These are phyloP conservation scores for Selenicereus undatus DNA, from an alignment of 148 eudicot genomes.

Conservation along the genomic window DNA sequence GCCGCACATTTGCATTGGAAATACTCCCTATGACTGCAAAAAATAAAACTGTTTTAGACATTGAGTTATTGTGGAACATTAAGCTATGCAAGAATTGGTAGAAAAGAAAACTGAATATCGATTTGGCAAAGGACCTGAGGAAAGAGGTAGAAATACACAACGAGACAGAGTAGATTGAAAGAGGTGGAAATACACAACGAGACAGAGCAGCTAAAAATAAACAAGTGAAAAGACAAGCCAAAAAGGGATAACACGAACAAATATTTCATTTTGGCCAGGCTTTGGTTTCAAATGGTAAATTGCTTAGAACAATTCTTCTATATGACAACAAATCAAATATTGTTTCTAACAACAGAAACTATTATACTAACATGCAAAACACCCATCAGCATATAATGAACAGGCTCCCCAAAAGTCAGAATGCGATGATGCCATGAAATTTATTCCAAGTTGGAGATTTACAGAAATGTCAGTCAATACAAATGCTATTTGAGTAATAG, in stretches of 20 bases:
- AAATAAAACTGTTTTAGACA: background rate
- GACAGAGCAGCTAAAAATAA: background rate
- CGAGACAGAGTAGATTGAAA: background rate
- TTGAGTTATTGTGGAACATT: background rate
- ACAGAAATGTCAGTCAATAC: too few species aligned
- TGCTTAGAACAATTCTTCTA: background rate
- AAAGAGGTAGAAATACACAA: background rate
- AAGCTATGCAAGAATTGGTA: background rate
- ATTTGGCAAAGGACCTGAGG: background rate
- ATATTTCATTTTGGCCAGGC: background rate
- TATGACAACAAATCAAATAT: background rate
- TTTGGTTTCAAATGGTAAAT: background rate
- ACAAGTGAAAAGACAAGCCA: too few species aligned
- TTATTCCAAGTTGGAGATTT: too few species aligned
- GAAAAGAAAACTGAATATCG: background rate
- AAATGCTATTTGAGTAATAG: too few species aligned
- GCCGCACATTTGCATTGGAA: slow-evolving; percentile 51
- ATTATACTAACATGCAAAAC: background rate
- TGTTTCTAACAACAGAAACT: background rate
- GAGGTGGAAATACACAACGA: background rate
- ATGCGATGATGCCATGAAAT: too few species aligned
- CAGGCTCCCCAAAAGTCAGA: background rate
- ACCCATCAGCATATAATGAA: background rate
- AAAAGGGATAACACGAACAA: background rate
- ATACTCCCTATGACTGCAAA: slow-evolving; percentile 63